A percentile compares a stretch with the other conserved stretches of the same genome.
phyloP scores from a whole-genome alignment of 2,329 filamentous ascomycete species.

The Juglanconis juglandina region DNA sequence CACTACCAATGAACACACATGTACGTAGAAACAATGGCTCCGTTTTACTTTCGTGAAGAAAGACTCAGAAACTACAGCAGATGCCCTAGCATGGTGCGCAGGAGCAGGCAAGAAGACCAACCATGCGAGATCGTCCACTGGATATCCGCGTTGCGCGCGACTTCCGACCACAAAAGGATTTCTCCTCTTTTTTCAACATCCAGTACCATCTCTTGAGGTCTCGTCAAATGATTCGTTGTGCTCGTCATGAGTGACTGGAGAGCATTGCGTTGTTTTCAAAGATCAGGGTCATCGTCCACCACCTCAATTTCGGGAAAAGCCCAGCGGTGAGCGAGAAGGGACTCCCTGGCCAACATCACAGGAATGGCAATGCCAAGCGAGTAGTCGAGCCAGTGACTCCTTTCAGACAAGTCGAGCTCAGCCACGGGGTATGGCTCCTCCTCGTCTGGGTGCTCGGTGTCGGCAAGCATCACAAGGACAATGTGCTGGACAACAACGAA shows the following conservation, averaged over 20 bases:
- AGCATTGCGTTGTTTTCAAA: constrained; percentile 9
- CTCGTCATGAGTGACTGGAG: too few relatives aligned
- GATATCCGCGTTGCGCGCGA: too few relatives aligned
- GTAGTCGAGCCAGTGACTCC: constrained; percentile 34
- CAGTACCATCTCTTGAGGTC: too few relatives aligned
- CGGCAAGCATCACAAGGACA: constrained; percentile 41
- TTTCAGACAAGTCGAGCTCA: constrained; percentile 29
- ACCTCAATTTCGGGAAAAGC: constrained; percentile 4
- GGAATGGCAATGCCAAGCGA: constrained; percentile 34
- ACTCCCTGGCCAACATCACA: constrained; percentile 30
- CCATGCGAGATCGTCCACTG: too few relatives aligned
- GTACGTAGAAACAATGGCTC: too few relatives aligned
- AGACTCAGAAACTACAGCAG: neutral
- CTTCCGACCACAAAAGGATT: too few relatives aligned
- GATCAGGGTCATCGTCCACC: constrained; percentile 23
- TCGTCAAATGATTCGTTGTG: too few relatives aligned
- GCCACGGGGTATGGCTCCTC: constrained; percentile 25
- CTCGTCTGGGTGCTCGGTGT: constrained; percentile 23
- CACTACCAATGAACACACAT: too few relatives aligned
- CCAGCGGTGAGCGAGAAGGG: constrained; percentile 19
- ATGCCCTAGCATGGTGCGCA: neutral
- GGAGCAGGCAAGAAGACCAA: too few relatives aligned
- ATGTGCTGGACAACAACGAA: constrained; percentile 52
- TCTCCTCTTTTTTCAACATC: too few relatives aligned
- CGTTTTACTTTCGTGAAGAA: too few relatives aligned